Conservation (phyloP, 257 asterid species). For the Asclepias syriaca region DNA sequence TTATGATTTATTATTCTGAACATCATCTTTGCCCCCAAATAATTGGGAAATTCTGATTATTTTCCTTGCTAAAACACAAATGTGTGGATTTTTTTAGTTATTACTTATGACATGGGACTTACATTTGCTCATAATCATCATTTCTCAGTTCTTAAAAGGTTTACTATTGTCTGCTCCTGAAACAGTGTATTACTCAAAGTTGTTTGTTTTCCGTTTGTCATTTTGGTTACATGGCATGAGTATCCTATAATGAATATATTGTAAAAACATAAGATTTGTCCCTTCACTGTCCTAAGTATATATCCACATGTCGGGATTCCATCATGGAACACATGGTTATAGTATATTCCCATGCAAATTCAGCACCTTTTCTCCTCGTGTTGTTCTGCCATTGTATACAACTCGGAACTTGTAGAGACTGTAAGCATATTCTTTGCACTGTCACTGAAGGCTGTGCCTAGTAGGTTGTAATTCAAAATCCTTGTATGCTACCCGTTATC, state of each 20-base stretch:
- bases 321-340: background rate
- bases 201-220: background rate
- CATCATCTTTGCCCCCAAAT: background rate
- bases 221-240: background rate
- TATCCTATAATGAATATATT: background rate
- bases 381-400: background rate
- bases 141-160: background rate
- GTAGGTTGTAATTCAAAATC: background rate
- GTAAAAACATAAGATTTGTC: background rate
- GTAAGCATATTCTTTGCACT: background rate
- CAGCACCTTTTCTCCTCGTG: background rate
- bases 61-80: background rate
- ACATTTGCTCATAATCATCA: background rate
- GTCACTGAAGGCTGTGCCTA: background rate
- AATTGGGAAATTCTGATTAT: background rate
- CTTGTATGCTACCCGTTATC: background rate
- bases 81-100: background rate
- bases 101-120: background rate
- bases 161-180: background rate
- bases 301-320: background rate
- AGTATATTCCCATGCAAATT: background rate
- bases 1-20: conserved; percentile 1
- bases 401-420: background rate
- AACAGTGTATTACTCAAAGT: background rate
- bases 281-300: background rate